Base-by-base conservation (phyloP, 768 basidiomycete genomes). In the Exidia glandulosa region DNA sequence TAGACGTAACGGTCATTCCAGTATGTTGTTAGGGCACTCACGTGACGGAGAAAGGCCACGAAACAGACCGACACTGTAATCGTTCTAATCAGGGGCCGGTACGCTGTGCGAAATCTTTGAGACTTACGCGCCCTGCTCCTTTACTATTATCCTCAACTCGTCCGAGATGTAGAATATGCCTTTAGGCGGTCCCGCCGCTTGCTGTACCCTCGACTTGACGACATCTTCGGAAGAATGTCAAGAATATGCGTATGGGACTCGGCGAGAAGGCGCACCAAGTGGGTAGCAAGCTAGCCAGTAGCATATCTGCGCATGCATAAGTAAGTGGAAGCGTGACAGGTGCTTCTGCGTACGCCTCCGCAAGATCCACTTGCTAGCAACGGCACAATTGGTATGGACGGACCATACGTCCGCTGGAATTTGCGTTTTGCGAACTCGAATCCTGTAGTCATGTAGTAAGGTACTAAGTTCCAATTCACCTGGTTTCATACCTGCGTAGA, bases 251-350 rank as follows among this genome's bases (percentile, higher is more conserved):
- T 1, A 23, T 45, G 41, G 23, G 41, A 19, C 19, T 5, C 6
- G 10, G 6, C 41, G 19, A 45, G 6, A 19, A 0, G 10, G 59
- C 69, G 7, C 56, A 87, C 87, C 88, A 4, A 95, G 76, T 0
- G 93, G 95, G 70, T 95, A 97, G 67, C 87, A 94, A 1, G 90
- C 82, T 2, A 96, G 77, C 96, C 96, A 99, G 67, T 99, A 97
- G 1, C 85, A 85, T 37, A 95, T 81, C 78, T 92, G 71, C 27
- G 25, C 50, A 6, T 4, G 3, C 10, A 29, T 29, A 9, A 10
- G 50, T 10, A 13, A 1, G 10, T 37, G 6, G 27, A 27, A 2
- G 25, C 27, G 9, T 54, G 27, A 25, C 30, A 9, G 25, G 30
- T 27, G 23, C 7, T 33, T 30, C 31, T 31, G 78, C 86, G 50